Evolutionary conservation across 2,329 filamentous ascomycete species (phyloP).

Genomic region (Hypoxylon sp.): DNA sequence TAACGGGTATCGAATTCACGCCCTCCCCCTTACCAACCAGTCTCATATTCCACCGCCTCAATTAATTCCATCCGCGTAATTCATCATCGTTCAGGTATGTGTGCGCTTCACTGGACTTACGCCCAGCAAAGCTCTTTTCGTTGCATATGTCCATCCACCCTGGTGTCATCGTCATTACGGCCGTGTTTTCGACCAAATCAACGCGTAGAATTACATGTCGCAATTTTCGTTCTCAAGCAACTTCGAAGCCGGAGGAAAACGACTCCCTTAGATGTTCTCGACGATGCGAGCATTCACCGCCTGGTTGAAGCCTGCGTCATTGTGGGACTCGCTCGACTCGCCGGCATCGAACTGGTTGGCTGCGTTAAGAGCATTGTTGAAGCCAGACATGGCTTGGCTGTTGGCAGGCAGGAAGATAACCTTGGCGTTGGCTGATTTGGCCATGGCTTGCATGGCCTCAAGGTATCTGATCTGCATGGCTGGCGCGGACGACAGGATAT

Average conservation of each 20-base stretch:
- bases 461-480: constrained; percentile 99
- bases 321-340: constrained; percentile 70
- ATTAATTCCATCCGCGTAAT: constrained; percentile 4
- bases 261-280: constrained; percentile 80
- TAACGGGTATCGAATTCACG: constrained; percentile 47
- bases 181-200: constrained; percentile 1
- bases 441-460: constrained; percentile 99
- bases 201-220: constrained; percentile 19
- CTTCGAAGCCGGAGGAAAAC: neutral
- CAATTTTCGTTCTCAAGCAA: neutral
- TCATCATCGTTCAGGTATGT: constrained; percentile 13
- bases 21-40: constrained; percentile 15
- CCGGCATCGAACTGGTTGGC: constrained; percentile 55
- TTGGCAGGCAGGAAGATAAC: constrained; percentile 83
- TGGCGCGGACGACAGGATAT: constrained; percentile 90
- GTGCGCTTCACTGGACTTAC: neutral
- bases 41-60: constrained; percentile 6
- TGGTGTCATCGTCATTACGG: constrained; percentile 5
- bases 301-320: constrained; percentile 76
- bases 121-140: constrained; percentile 6
- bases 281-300: constrained; percentile 86
- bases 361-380: constrained; percentile 59
- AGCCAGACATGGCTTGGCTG: constrained; percentile 70
- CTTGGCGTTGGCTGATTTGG: constrained; percentile 90
- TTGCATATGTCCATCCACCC: constrained; percentile 7